Base-by-base conservation (phyloP, 75 land plant genomes). In the Pinus taeda region DNA sequence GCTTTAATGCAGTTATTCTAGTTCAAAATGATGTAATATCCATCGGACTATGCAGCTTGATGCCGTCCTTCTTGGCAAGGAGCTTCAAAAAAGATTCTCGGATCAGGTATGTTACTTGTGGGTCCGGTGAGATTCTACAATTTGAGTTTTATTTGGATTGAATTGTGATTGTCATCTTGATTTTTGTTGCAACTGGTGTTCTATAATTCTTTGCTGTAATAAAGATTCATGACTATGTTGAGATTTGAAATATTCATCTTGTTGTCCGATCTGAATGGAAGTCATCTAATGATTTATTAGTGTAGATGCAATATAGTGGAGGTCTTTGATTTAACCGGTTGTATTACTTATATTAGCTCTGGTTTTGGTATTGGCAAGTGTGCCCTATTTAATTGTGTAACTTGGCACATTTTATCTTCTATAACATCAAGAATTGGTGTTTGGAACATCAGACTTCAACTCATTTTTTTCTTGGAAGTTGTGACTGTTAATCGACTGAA, bases 11-110 rank as follows among this genome's bases (percentile, higher is more conserved):
- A 14, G 12, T 11, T 20, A 13, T 37, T 57, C 57, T 57, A 36
- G 70, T 59, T 67, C 71, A 18, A 18, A 59, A 22, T 24, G 62
- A 57, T 21, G 7, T 9, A 57, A 18, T 61, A 33, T 12, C 75
- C 17, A 60, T 29, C 49, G 14, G 42, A 42, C 8, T 42, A 9
- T 74, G 75, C 80, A 93, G 97, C 66, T 93, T 65, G 98, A 96
- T 86, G 97, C 98, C 60, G 80, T 77, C 37, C 71, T 72, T 78
- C 77, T 96, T 49, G 75, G 89, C 22, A 71, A 87, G 61, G 89
- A 90, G 59, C 78, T 96, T 60, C 74, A 67, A 11, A 91, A 84
- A 78, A 91, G 84, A 59, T 94, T 89, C 78, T 57, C 26, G 61
- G 81, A 83, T 22, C 95, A 96, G 98, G 95, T 91, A 59, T 66